These are phyloP conservation scores for Liriodendron chinense DNA, from an alignment of 164 flowering plant species.

Conservation along the genomic window DNA sequence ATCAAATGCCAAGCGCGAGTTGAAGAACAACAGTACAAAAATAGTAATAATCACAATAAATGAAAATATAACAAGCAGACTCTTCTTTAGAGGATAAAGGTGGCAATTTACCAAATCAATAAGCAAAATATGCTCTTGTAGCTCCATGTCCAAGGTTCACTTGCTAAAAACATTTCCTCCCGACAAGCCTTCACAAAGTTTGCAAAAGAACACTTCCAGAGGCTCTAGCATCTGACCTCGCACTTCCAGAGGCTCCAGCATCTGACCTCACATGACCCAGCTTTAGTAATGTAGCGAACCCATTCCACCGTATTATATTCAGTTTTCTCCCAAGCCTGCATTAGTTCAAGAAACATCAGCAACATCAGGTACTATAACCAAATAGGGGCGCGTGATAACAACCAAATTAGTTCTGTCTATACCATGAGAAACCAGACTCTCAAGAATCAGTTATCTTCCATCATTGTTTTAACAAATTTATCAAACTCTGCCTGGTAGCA, in stretches of 20 bases:
- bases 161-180: no score
- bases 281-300: slow-evolving; percentile 99
- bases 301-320: slow-evolving; percentile 98
- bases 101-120: neutral
- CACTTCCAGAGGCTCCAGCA: no score
- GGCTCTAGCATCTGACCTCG: slow-evolving; percentile 78
- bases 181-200: no score
- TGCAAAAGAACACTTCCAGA: no score
- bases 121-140: neutral
- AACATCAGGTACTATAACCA: neutral
- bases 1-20: neutral
- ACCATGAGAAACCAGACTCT: slow-evolving; percentile 97
- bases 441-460: no score
- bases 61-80: slow-evolving; percentile 3
- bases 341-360: neutral
- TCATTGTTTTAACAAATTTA: no score
- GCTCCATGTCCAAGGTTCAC: neutral
- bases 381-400: neutral
- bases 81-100: neutral
- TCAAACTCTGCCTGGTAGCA: no score
- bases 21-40: no score
- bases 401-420: slow-evolving; percentile 5
- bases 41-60: neutral
- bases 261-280: slow-evolving; percentile 95
- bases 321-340: slow-evolving; percentile 99